Evolutionary conservation across 2,329 filamentous ascomycete genomes (phyloP).

Genomic region (Penicillium janthinellum): DNA sequence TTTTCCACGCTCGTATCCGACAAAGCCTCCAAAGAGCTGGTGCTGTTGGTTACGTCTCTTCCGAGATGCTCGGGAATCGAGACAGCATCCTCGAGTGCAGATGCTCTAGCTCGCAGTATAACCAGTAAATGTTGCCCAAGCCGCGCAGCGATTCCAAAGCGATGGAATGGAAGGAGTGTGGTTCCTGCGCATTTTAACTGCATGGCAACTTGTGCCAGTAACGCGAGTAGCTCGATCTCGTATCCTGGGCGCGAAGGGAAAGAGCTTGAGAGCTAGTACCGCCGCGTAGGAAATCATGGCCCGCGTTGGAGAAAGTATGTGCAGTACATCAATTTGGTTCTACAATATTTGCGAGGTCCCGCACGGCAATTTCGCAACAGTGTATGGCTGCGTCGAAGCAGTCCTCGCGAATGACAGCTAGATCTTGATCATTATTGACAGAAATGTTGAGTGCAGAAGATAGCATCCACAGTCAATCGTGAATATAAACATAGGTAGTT

Average conservation of each 20-base stretch:
- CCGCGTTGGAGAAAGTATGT: conserved; percentile 37
- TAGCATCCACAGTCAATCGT: conserved; percentile 32
- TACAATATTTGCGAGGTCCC: conserved; percentile 27
- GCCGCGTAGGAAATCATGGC: conserved; percentile 37
- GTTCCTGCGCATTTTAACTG: conserved; percentile 31
- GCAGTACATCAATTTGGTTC: conserved; percentile 28
- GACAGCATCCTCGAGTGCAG: conserved; percentile 1
- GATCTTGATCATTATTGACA: conserved; percentile 10
- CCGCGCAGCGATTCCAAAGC: conserved; percentile 34
- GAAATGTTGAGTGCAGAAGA: conserved; percentile 29
- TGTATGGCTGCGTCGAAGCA: conserved; percentile 33
- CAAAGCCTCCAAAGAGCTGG: background rate
- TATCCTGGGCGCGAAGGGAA: conserved; percentile 20
- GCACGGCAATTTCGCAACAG: conserved; percentile 31
- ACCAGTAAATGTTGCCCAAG: conserved; percentile 33
- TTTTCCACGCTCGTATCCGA: background rate
- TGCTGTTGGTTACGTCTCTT: background rate
- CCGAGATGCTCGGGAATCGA: background rate
- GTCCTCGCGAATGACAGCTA: conserved; percentile 27
- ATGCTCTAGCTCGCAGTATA: conserved; percentile 29
- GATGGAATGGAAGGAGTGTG: conserved; percentile 26
- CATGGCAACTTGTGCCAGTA: conserved; percentile 30
- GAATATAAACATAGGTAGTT: conserved; percentile 31
- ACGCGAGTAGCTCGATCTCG: conserved; percentile 30
- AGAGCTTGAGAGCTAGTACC: conserved; percentile 30